These are phyloP conservation scores for Xylaria sp. DNA, from an alignment of 495 filamentous ascomycete species.

Conservation along the genomic window DNA sequence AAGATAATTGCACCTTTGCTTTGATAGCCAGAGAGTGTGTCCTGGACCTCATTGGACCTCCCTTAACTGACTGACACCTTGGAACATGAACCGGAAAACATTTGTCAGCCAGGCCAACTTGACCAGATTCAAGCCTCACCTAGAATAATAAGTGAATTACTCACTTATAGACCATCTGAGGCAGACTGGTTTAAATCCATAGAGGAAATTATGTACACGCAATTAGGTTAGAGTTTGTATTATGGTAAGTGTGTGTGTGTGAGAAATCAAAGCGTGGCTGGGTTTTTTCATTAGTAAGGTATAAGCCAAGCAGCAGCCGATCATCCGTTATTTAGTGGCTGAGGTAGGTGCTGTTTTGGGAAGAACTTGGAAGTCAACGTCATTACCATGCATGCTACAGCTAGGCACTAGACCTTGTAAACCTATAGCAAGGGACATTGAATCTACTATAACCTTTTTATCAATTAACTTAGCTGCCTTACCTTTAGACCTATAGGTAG, in stretches of 20 bases:
- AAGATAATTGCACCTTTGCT: neutral
- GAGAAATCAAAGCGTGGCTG: neutral
- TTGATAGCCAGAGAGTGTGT: neutral
- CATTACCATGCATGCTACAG: constrained; percentile 1
- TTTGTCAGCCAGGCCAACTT: neutral
- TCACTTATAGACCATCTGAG: neutral
- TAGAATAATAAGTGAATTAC: neutral
- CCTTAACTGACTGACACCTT: neutral
- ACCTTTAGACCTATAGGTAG: neutral
- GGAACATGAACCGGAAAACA: neutral
- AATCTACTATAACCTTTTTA: too few species aligned
- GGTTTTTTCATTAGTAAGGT: neutral
- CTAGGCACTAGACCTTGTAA: neutral
- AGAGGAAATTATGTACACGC: too few species aligned
- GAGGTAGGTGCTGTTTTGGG: constrained; percentile 21
- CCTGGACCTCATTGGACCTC: neutral
- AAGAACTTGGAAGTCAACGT: constrained; percentile 22
- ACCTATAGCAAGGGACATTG: too few species aligned
- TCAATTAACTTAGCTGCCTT: neutral
- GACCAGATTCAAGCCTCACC: neutral
- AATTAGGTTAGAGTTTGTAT: too few species aligned
- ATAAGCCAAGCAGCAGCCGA: neutral
- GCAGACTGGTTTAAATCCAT: neutral
- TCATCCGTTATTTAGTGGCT: constrained; percentile 11
- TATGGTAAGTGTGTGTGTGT: too few species aligned